Conservation (phyloP, 306 rosid species). For the Cicer chorassanicum region DNA sequence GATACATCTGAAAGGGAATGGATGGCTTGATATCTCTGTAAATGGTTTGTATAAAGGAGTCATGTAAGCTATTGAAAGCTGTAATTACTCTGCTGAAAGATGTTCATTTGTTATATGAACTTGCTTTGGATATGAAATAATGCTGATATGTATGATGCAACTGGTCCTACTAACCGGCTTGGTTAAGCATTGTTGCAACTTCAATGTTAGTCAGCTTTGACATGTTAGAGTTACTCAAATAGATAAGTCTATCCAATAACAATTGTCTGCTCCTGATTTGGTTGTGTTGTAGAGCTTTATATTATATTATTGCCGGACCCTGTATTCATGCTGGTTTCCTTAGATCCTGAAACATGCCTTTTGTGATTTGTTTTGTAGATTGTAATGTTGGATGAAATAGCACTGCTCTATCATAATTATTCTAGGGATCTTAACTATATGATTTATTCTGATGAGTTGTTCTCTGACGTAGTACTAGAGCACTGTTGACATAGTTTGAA, state of each 20-base stretch:
- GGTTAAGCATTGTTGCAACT: conserved; percentile 12
- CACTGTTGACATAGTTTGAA: conserved; percentile 2
- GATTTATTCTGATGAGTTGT: conserved; percentile 10
- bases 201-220: conserved; percentile 3
- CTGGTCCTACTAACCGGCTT: conserved; percentile 26
- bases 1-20: conserved; percentile 35
- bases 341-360: neutral
- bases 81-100: conserved; percentile 11
- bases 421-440: conserved; percentile 7
- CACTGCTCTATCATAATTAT: neutral
- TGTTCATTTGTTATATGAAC: conserved; percentile 27
- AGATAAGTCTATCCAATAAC: conserved; percentile 18
- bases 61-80: conserved; percentile 37
- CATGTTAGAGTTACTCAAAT: conserved; percentile 18
- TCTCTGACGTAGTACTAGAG: neutral
- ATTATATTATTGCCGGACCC: neutral
- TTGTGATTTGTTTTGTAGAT: neutral
- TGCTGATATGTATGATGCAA: conserved; percentile 14
- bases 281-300: neutral
- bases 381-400: conserved; percentile 7
- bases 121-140: conserved; percentile 25
- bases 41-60: conserved; percentile 29
- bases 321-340: neutral
- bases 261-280: conserved; percentile 7
- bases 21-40: conserved; percentile 30